Base-by-base conservation (phyloP, 2,329 filamentous ascomycete genomes). In the Cordyceps tenuipes region DNA sequence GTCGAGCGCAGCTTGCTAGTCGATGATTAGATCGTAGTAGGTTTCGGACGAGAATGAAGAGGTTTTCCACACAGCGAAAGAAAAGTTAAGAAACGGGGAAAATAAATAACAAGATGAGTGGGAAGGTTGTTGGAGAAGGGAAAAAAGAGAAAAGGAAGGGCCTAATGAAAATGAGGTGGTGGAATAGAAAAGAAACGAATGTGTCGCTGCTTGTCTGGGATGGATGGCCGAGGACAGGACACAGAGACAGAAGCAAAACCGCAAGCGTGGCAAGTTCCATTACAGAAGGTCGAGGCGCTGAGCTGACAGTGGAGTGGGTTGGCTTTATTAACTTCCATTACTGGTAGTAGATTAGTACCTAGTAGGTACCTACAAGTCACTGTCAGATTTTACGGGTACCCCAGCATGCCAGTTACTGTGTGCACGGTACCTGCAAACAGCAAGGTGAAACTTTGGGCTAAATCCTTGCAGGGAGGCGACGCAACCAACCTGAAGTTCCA, bases 121-220 rank as follows among this genome's bases (percentile, higher is more conserved):
- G 8, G 13, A 54, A 59, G 43, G 50, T 15, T 19, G 47, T 21
- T 59, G 56, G 21, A 49, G 44, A 53, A 54, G 34, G 43, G 44
- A 49, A 49, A 34, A 34, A 12, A 34, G 8, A 19, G 43, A 49
- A 36, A 36, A 13, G 12, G 12, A 19, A 54, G 26, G 44, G 26
- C 31, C 44, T 31, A 23, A 34, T 31, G 50, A 49, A 15, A 10
- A 60, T 60, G 29, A 29, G 29, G 29, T 29, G 29, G 29, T 29
- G 57, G 39, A 47, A 60, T 26, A 52, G 43, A 49, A 49, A 36
- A 49, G 57, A 60, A 60, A 59, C 34, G 26, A 58, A 58, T 48
- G 41, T 23, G 36, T 46, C 23, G 48, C 13, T 34, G 48, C 23
- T 49, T 34, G 48, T 15, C 39, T 50, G 46, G 56, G 21, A 29